Evolutionary conservation across 768 basidiomycete genomes (phyloP).

Genomic region (Agaricus blazei): DNA sequence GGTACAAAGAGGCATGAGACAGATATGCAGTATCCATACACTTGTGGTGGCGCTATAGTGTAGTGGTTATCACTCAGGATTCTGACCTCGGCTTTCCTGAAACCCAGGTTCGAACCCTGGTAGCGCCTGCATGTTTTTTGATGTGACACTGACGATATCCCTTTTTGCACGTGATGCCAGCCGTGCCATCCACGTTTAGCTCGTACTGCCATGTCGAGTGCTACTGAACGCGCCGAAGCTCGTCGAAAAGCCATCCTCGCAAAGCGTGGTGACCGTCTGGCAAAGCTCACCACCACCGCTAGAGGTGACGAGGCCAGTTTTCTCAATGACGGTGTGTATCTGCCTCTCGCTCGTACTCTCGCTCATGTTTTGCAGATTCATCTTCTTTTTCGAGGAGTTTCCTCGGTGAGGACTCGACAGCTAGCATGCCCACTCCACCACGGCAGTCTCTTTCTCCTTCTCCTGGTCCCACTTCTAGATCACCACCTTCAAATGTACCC

Average conservation of each 20-base stretch:
- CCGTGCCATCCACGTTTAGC: background rate
- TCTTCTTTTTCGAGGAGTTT: constrained; percentile 28
- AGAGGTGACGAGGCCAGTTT: constrained; percentile 65
- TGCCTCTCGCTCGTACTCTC: constrained; percentile 12
- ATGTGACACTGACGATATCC: background rate
- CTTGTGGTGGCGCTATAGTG: constrained; percentile 15
- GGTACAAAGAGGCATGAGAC: no score
- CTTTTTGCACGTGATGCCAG: background rate
- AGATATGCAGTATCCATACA: no score
- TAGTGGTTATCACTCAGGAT: constrained; percentile 19
- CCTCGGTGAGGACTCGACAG: constrained; percentile 39
- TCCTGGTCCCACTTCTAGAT: constrained; percentile 11
- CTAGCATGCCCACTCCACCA: constrained; percentile 32
- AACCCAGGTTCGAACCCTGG: constrained; percentile 20
- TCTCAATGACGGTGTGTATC: constrained; percentile 42
- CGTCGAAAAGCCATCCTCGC: constrained; percentile 71
- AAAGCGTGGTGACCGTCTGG: constrained; percentile 68
- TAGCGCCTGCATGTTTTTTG: constrained; percentile 11
- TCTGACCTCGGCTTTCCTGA: constrained; percentile 15
- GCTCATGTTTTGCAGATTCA: constrained; percentile 33
- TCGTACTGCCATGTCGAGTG: constrained; percentile 26
- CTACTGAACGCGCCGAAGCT: constrained; percentile 72
- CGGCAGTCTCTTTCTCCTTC: constrained; percentile 10
- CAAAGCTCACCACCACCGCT: constrained; percentile 70
- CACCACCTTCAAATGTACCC: constrained; percentile 20